These are phyloP conservation scores for Penicillium nucicola DNA, from an alignment of 495 filamentous ascomycete genomes.

Conservation along the genomic window DNA sequence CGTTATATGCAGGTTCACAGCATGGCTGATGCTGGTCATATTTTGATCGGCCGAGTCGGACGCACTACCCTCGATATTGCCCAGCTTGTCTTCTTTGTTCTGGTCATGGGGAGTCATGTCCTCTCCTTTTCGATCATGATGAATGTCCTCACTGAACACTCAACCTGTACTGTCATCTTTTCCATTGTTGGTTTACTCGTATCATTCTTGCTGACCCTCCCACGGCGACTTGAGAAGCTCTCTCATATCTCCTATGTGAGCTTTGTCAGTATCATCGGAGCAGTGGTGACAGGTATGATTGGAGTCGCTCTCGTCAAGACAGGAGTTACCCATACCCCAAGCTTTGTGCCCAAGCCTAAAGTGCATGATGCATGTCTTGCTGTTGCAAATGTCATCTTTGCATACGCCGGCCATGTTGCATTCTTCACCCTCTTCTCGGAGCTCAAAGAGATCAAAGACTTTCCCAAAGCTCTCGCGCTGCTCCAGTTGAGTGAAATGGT, in stretches of 20 bases:
- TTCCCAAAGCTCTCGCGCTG: conserved; percentile 55
- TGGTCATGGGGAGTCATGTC: conserved; percentile 72
- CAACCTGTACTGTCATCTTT: conserved; percentile 61
- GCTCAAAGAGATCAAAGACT: conserved; percentile 60
- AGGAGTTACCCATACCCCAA: conserved; percentile 43
- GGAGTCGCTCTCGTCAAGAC: conserved; percentile 40
- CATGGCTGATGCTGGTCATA: conserved; percentile 62
- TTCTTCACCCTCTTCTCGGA: conserved; percentile 72
- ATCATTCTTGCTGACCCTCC: conserved; percentile 57
- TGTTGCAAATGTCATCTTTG: conserved; percentile 27
- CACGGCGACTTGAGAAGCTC: conserved; percentile 54
- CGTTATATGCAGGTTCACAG: conserved; percentile 59
- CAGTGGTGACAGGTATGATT: conserved; percentile 65
- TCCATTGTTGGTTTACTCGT: conserved; percentile 56
- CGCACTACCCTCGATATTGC: conserved; percentile 56
- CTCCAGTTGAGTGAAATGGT: conserved; percentile 59
- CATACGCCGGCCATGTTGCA: conserved; percentile 58
- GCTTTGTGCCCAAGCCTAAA: conserved; percentile 18
- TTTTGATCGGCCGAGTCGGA: conserved; percentile 57
- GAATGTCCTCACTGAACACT: conserved; percentile 58
- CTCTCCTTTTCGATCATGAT: conserved; percentile 70
- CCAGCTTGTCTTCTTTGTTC: conserved; percentile 61
- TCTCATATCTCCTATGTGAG: conserved; percentile 56
- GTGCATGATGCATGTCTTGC: conserved; percentile 44
- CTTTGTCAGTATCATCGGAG: conserved; percentile 59